Percentiles rank a stretch among this genome's conserved stretches.
These are phyloP conservation scores for Physcia stellaris DNA, from an alignment of 495 filamentous ascomycete species.

Conservation along the genomic window DNA sequence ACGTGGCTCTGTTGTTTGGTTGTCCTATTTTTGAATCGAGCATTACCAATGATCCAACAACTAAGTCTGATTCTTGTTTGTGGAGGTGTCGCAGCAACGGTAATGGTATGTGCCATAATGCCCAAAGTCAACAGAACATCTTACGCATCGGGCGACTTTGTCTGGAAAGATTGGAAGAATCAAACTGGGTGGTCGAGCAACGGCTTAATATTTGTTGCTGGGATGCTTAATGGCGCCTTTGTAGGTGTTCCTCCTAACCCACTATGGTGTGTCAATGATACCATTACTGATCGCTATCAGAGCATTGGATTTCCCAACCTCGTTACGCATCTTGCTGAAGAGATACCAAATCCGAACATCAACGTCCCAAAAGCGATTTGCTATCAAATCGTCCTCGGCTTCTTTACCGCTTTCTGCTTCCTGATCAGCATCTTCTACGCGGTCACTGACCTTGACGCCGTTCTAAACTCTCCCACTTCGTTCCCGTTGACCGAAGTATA, in stretches of 20 bases:
- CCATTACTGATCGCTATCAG: no score
- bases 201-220: constrained; percentile 69
- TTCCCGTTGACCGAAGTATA: constrained; percentile 67
- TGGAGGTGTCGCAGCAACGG: constrained; percentile 54
- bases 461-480: constrained; percentile 29
- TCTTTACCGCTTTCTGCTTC: constrained; percentile 35
- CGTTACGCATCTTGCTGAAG: constrained; percentile 69
- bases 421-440: constrained; percentile 40
- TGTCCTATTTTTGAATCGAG: constrained; percentile 55
- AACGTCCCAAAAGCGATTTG: constrained; percentile 39
- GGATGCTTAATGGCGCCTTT: constrained; percentile 79
- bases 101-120: constrained; percentile 66
- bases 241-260: no score
- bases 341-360: constrained; percentile 46
- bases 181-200: constrained; percentile 51
- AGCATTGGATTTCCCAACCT: constrained; percentile 72
- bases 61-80: constrained; percentile 51
- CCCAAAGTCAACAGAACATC: constrained; percentile 30
- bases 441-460: constrained; percentile 27
- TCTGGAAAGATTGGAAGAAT: constrained; percentile 54
- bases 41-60: constrained; percentile 50
- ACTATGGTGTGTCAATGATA: no score
- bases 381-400: constrained; percentile 35
- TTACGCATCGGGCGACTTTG: constrained; percentile 43
- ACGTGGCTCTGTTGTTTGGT: constrained; percentile 50